Evolutionary conservation across 371 early-diverging fungal genomes (phyloP).

Genomic region (Blastocladiella emersonii): DNA sequence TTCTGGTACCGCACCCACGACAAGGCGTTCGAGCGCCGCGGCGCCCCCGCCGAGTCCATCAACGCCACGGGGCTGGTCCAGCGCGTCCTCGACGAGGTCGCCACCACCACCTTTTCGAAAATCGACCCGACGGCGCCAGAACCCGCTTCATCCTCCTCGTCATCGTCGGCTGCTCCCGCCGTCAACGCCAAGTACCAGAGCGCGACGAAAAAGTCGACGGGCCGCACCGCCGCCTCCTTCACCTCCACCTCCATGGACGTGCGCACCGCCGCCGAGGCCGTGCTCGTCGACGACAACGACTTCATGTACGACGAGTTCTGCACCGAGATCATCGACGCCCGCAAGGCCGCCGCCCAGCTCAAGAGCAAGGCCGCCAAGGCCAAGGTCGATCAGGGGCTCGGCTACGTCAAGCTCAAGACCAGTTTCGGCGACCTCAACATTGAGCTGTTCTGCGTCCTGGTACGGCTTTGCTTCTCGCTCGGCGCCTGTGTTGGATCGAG

Average conservation of each 20-base stretch:
- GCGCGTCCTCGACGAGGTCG: neutral
- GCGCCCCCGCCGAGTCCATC: constrained; percentile 23
- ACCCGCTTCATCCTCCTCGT: neutral
- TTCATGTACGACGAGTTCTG: constrained; percentile 54
- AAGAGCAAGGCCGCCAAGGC: neutral
- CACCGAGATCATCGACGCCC: neutral
- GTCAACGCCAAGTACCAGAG: neutral
- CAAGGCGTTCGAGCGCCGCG: constrained; percentile 21
- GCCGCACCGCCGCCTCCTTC: constrained; percentile 63
- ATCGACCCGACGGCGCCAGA: too few species aligned
- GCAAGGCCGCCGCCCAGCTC: neutral
- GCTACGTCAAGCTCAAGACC: constrained; percentile 59
- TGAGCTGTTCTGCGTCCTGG: constrained; percentile 66
- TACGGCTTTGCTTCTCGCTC: constrained; percentile 5
- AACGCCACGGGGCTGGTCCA: neutral
- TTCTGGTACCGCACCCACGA: constrained; percentile 58
- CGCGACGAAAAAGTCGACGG: constrained; percentile 22
- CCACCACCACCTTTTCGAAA: neutral
- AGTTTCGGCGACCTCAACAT: constrained; percentile 75
- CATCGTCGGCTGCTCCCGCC: constrained; percentile 3
- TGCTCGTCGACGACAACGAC: constrained; percentile 59
- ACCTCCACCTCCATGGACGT: constrained; percentile 73
- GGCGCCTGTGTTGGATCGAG: too few species aligned
- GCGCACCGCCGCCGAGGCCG: constrained; percentile 51
- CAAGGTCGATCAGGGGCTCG: constrained; percentile 47